phyloP scores from a whole-genome alignment of 305 asterid genomes.

The Caryopteris hybrid region DNA sequence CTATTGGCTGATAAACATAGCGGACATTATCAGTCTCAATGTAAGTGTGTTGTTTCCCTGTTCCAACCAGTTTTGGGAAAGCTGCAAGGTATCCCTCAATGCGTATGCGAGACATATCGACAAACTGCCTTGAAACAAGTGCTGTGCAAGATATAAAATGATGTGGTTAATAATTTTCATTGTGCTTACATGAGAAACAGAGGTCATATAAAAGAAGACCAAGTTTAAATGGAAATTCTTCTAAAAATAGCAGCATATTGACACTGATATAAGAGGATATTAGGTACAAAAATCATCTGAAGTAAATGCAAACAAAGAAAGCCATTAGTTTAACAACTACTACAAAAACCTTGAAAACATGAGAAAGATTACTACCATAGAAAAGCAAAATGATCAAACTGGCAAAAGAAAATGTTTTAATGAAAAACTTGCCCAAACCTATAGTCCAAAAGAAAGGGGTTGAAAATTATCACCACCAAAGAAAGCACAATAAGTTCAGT shows the following conservation, averaged over 20 bases:
- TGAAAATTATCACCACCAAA: too few species aligned
- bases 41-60: slow-evolving; percentile 83
- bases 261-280: background rate
- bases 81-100: slow-evolving; percentile 96
- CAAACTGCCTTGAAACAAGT: slow-evolving; percentile 85
- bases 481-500: too few species aligned
- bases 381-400: too few species aligned
- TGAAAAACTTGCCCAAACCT: too few species aligned
- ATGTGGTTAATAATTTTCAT: slow-evolving; percentile 18
- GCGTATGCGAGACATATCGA: slow-evolving; percentile 83
- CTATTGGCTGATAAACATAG: slow-evolving; percentile 85
- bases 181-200: background rate
- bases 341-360: too few species aligned
- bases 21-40: slow-evolving; percentile 88
- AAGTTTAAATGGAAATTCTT: background rate
- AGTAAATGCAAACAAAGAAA: background rate
- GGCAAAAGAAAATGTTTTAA: too few species aligned
- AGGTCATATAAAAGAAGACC: background rate
- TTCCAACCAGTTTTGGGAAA: slow-evolving; percentile 85
- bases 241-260: background rate
- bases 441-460: too few species aligned
- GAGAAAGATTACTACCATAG: too few species aligned
- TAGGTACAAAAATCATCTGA: background rate
- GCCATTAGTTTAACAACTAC: too few species aligned
- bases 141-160: slow-evolving; percentile 46